A percentile compares a stretch with the other conserved stretches of the same genome.
phyloP scores from a whole-genome alignment of 495 filamentous ascomycete species.

The Saxispiralis lemnorum region DNA sequence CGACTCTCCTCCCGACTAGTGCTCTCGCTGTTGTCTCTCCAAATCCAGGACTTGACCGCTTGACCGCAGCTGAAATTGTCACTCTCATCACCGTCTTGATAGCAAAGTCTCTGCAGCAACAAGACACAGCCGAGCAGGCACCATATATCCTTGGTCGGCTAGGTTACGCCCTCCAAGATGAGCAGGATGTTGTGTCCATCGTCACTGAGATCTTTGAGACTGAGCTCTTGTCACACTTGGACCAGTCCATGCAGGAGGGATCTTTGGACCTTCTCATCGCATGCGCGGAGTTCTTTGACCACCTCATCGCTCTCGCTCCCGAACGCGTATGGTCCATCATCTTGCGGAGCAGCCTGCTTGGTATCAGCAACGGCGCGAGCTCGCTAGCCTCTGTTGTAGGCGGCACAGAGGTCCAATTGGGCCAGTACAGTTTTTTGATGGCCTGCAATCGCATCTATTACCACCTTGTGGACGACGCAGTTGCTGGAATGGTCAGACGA shows the following conservation, averaged over 20 bases:
- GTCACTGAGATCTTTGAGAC: conserved; percentile 72
- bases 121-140: conserved; percentile 5
- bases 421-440: conserved; percentile 59
- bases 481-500: conserved; percentile 55
- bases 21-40: conserved; percentile 1
- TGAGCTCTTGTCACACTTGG: conserved; percentile 44
- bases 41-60: conserved; percentile 21
- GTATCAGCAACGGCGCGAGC: conserved; percentile 51
- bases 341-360: conserved; percentile 57
- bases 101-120: conserved; percentile 21
- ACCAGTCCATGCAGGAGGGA: conserved; percentile 32
- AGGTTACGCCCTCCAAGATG: conserved; percentile 1
- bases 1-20: conserved; percentile 17
- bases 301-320: conserved; percentile 51
- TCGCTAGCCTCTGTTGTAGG: conserved; percentile 56
- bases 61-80: conserved; percentile 45
- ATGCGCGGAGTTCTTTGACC: conserved; percentile 63
- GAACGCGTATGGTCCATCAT: conserved; percentile 80
- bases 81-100: conserved; percentile 41
- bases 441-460: conserved; percentile 57
- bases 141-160: conserved; percentile 6
- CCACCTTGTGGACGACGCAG: conserved; percentile 55
- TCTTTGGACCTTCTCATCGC: conserved; percentile 46
- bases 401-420: conserved; percentile 54
- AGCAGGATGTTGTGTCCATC: conserved; percentile 59